Evolutionary conservation across 441 rosid genomes (phyloP).

Genomic region (Iberis amara): DNA sequence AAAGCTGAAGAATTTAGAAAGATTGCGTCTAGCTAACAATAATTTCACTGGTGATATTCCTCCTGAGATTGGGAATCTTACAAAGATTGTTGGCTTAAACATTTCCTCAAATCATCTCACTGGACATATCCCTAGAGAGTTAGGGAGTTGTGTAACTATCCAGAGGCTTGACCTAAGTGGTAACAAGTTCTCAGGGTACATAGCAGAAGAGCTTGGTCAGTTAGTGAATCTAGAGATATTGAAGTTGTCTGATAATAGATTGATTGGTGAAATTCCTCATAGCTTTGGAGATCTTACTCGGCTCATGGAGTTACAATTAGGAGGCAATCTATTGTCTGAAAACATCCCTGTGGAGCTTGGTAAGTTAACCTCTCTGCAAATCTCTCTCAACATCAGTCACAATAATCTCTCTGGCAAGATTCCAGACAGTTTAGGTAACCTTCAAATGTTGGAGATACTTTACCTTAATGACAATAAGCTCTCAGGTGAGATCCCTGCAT

Average conservation of each 20-base stretch:
- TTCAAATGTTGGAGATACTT: slow-evolving; percentile 53
- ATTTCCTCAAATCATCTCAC: slow-evolving; percentile 48
- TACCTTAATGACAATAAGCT: slow-evolving; percentile 50
- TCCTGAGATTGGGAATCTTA: slow-evolving; percentile 39
- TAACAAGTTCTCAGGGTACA: slow-evolving; percentile 38
- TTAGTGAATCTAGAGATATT: slow-evolving; percentile 51
- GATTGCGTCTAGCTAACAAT: slow-evolving; percentile 46
- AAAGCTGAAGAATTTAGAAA: slow-evolving; percentile 40
- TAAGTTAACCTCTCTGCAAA: slow-evolving; percentile 42
- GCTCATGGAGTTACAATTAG: slow-evolving; percentile 54
- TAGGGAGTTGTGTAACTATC: slow-evolving; percentile 42
- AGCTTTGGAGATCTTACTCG: slow-evolving; percentile 42
- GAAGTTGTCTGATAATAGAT: slow-evolving; percentile 47
- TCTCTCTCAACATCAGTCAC: slow-evolving; percentile 53
- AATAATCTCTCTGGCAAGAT: slow-evolving; percentile 43
- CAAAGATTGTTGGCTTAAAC: slow-evolving; percentile 46
- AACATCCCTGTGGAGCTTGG: slow-evolving; percentile 45
- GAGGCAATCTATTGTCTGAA: slow-evolving; percentile 48
- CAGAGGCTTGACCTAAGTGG: slow-evolving; percentile 62
- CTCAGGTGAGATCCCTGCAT: slow-evolving; percentile 43
- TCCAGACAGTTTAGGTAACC: slow-evolving; percentile 45
- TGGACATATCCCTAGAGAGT: slow-evolving; percentile 43
- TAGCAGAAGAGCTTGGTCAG: slow-evolving; percentile 46
- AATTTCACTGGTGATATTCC: slow-evolving; percentile 40
- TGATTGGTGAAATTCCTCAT: slow-evolving; percentile 40